phyloP scores from a whole-genome alignment of 345 rosid species.

The Capsella bursapastoris region DNA sequence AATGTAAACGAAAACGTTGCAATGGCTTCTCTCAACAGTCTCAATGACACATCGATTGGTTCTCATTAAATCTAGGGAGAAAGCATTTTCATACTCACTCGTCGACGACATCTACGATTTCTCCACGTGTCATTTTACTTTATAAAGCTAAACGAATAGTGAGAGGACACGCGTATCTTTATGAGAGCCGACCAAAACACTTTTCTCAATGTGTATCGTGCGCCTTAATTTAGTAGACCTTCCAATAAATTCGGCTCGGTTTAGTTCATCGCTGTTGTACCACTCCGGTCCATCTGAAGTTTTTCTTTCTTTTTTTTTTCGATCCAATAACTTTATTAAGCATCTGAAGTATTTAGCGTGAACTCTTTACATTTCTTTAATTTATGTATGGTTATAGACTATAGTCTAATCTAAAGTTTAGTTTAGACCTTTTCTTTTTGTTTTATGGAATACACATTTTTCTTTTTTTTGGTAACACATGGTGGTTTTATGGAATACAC shows the following conservation, averaged over 20 bases:
- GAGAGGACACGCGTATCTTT: conserved; percentile 7
- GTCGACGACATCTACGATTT: conserved; percentile 32
- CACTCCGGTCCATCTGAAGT: no score
- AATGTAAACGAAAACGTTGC: conserved; percentile 25
- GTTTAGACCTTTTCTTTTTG: not conserved
- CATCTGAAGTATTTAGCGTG: no score
- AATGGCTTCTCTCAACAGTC: not conserved
- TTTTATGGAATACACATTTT: no score
- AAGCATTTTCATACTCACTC: not conserved
- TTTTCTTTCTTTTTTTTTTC: no score
- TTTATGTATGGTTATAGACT: not conserved
- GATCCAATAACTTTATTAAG: no score
- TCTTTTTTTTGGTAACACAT: no score
- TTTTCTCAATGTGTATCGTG: not conserved
- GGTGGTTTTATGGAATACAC: no score
- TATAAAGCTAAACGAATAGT: not conserved
- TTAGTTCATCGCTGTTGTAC: not conserved
- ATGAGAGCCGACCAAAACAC: conserved; percentile 25
- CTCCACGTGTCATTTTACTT: conserved; percentile 24
- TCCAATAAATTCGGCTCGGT: conserved; percentile 1
- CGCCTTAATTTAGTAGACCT: conserved; percentile 5
- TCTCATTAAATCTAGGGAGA: conserved; percentile 26
- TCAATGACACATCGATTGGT: conserved; percentile 37
- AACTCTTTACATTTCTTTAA: not conserved
- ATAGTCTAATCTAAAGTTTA: not conserved